These are phyloP conservation scores for Paracoccidioides lutzii DNA, from an alignment of 2,329 filamentous ascomycete species.

Conservation along the genomic window DNA sequence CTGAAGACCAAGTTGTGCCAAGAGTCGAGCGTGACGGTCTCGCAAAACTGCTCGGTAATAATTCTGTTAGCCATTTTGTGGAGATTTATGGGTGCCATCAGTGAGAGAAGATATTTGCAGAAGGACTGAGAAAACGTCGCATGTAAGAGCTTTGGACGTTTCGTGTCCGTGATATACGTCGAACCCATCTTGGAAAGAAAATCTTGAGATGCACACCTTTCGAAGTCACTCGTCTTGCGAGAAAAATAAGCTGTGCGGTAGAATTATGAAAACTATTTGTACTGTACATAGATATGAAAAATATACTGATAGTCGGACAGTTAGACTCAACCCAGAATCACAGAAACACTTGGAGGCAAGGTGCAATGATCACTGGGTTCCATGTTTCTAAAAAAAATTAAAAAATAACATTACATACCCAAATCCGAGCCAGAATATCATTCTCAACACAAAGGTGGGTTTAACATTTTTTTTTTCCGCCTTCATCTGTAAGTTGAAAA, in stretches of 20 bases:
- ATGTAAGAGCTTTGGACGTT: too few relatives aligned
- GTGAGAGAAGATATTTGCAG: background rate
- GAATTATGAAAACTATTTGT: background rate
- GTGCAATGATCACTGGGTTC: background rate
- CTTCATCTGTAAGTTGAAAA: conserved; percentile 19
- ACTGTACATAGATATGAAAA: background rate
- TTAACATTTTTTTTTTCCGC: conserved; percentile 20
- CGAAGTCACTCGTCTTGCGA: background rate
- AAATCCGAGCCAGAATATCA: background rate
- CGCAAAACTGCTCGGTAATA: background rate
- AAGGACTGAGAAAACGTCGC: background rate
- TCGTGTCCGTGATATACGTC: too few relatives aligned
- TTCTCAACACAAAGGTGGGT: background rate
- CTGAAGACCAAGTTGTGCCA: background rate
- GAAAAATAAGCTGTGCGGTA: background rate
- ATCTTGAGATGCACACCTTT: background rate
- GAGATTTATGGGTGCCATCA: background rate
- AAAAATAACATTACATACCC: background rate
- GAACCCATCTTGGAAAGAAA: too few relatives aligned
- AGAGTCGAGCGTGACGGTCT: background rate
- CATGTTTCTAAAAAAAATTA: background rate
- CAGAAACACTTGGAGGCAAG: background rate
- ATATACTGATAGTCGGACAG: background rate
- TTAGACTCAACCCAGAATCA: background rate
- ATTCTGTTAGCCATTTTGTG: background rate